Evolutionary conservation across 257 asterid genomes (phyloP), one percentile per base, ranked within the genome.

Genomic region (Solanum piurae): DNA sequence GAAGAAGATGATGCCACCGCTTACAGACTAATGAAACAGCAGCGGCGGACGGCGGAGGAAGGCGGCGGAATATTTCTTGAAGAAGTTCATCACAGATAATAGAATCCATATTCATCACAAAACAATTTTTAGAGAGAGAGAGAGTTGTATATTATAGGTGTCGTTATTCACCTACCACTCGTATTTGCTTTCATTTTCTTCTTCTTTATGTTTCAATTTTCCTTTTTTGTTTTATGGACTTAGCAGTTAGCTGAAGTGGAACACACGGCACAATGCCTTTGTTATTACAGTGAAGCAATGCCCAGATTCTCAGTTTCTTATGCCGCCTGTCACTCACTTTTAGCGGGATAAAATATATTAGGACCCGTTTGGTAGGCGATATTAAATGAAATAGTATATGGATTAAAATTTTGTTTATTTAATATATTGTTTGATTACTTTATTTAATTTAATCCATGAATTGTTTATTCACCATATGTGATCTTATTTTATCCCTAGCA

Each of bases 41-140:
- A 85, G 95, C 60, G 85, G 89, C 52, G 2, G 95, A 91, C 14
- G 93, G 87, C 23, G 96, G 96, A 11, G 95, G 98, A 5, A 96
- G 89, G 83, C 94, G 98, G 93, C 84, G 94, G 92, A 96, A 94
- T 87, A 96, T 94, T 91, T 96, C 98, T 89, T 92, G 95, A 68
- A 94, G 87, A 68, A 94, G 95, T 90, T 96, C 98, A 20, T 96
- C 99, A 89, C 98, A 94, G 62, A 96, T 92, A 72, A 94, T 86
- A 4, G 93, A 5, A 72, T 94, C 98, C 98, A 96, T 96, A 64
- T 40, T 71, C 36, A 88, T 12, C 27, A 49, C 58, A 49, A 49
- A 49, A 5, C 9, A 9, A 40, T 3, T 0, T 21, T 74, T 31
- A 11, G 49, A 12, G 6, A 8, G n/a, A 3, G 2, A 46, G 20